Conservation (phyloP, 306 rosid genomes). For the Vicia sativa region DNA sequence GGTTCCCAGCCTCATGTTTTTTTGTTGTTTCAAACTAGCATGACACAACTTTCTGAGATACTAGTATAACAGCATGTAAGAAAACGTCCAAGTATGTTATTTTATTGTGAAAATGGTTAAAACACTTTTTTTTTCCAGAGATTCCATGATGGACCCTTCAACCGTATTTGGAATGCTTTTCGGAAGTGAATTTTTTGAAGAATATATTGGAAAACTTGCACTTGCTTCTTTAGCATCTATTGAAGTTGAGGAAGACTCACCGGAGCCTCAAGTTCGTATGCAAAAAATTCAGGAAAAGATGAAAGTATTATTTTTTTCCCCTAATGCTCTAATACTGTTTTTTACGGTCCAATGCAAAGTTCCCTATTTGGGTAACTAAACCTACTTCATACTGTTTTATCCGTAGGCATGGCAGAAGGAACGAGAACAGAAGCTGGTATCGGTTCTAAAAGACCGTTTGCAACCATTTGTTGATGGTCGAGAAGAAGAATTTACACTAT, state of each 20-base stretch:
- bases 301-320: constrained; percentile 46
- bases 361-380: constrained; percentile 30
- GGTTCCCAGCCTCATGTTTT: background rate
- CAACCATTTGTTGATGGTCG: constrained; percentile 74
- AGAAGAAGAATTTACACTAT: constrained; percentile 64
- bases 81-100: background rate
- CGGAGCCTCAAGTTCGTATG: constrained; percentile 60
- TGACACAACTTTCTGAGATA: background rate
- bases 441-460: constrained; percentile 61
- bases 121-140: constrained; percentile 50
- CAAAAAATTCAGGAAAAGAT: constrained; percentile 70
- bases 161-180: constrained; percentile 97
- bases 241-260: constrained; percentile 60
- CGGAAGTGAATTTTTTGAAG: constrained; percentile 90
- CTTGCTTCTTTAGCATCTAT: constrained; percentile 70
- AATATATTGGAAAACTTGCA: constrained; percentile 85
- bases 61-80: background rate
- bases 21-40: background rate
- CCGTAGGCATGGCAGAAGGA: constrained; percentile 73
- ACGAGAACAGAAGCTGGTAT: constrained; percentile 72
- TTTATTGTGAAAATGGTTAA: constrained; percentile 14
- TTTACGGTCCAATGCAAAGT: background rate
- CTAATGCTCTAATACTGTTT: constrained; percentile 18
- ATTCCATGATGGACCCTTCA: constrained; percentile 85
- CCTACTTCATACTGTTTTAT: constrained; percentile 32